These are phyloP conservation scores for Mycosphaerella arachidis DNA, from an alignment of 2,329 filamentous ascomycete genomes.

Conservation along the genomic window DNA sequence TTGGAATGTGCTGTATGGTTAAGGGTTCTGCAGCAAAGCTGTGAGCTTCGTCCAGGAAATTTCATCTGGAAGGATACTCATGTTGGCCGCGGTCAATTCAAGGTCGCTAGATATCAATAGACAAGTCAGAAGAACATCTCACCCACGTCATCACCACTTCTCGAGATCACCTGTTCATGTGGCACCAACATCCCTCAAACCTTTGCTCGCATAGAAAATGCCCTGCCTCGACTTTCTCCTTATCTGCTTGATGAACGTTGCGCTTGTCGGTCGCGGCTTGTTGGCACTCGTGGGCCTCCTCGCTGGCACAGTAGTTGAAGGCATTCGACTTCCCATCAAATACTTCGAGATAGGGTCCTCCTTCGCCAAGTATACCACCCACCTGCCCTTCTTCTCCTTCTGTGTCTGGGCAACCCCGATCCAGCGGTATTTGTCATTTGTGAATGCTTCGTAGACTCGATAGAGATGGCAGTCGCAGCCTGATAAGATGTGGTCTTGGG, in stretches of 20 bases:
- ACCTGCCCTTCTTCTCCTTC: neutral
- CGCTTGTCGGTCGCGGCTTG: neutral
- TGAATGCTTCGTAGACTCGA: neutral
- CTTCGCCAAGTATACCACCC: conserved; percentile 4
- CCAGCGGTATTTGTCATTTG: neutral
- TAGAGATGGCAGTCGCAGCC: conserved; percentile 1
- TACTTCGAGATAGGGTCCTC: neutral
- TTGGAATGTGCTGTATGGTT: too few relatives aligned
- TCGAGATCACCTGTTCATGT: neutral
- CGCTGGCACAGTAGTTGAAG: neutral
- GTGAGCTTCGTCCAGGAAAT: too few relatives aligned
- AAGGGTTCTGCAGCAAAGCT: too few relatives aligned
- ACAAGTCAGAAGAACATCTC: neutral
- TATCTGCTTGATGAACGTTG: neutral
- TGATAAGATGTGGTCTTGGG: neutral
- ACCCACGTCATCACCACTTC: neutral
- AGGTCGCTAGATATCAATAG: neutral
- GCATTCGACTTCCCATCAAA: neutral
- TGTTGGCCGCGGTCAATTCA: neutral
- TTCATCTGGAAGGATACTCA: too few relatives aligned
- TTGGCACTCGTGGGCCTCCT: neutral
- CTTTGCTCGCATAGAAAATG: neutral
- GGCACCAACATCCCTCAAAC: neutral
- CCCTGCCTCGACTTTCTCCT: neutral
- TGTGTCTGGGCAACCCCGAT: conserved; percentile 1